A percentile compares a stretch with the other conserved stretches of the same genome.
Evolutionary conservation across 23 red algal species (phyloP).

Genomic region (Gracilaria vermiculophylla): DNA sequence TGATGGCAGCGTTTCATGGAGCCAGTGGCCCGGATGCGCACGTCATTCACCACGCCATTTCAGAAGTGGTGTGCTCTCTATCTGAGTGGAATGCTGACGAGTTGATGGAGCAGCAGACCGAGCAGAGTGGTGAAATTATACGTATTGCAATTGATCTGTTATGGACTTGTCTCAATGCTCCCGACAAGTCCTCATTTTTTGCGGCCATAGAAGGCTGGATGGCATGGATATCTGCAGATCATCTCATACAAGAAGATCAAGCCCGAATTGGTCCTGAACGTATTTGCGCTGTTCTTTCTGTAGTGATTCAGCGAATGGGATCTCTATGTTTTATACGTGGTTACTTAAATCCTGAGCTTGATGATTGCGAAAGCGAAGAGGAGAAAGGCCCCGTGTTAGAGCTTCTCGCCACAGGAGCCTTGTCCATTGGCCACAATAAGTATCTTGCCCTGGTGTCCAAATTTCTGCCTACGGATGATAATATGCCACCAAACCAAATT

Average conservation of each 20-base stretch:
- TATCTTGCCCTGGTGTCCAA: neutral
- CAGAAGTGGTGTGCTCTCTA: slow-evolving; percentile 34
- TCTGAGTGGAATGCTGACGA: slow-evolving; percentile 37
- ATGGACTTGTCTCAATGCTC: slow-evolving; percentile 1
- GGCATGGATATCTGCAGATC: slow-evolving; percentile 19
- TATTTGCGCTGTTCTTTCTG: neutral
- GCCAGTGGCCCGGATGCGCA: neutral
- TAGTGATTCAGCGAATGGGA: slow-evolving; percentile 16
- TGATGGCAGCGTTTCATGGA: slow-evolving; percentile 14
- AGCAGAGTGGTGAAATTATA: slow-evolving; percentile 4
- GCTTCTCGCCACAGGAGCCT: neutral
- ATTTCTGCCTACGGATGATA: neutral
- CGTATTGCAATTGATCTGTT: slow-evolving; percentile 3
- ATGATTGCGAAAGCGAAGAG: neutral
- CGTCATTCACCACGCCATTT: slow-evolving; percentile 21
- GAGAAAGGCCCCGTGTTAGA: neutral
- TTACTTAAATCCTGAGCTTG: neutral
- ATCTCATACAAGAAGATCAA: slow-evolving; percentile 28
- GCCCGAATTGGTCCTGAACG: slow-evolving; percentile 6
- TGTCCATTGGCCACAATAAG: slow-evolving; percentile 2
- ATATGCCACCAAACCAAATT: neutral
- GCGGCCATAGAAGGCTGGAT: slow-evolving; percentile 27
- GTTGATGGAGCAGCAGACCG: slow-evolving; percentile 15
- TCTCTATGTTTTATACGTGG: slow-evolving; percentile 5
- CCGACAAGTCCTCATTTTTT: slow-evolving; percentile 19